Conservation (phyloP, 768 basidiomycete genomes). For the Rhizopogon vinicolor region DNA sequence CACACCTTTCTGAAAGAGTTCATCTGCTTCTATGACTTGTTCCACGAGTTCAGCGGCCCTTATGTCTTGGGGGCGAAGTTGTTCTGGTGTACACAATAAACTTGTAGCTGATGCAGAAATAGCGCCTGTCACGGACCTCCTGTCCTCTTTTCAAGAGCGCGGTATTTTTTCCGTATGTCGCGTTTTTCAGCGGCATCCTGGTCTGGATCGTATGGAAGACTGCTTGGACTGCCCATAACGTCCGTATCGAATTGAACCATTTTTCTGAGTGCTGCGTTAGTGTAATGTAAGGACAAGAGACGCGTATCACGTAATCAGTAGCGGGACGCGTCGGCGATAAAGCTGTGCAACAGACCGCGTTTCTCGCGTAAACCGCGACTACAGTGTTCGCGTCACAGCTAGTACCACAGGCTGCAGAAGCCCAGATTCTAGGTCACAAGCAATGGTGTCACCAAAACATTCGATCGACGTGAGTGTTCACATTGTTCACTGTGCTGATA, state of each 20-base stretch:
- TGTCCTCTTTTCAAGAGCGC: conserved; percentile 55
- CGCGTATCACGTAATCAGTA: conserved; percentile 12
- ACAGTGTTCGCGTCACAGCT: not conserved
- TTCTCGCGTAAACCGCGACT: not conserved
- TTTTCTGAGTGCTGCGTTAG: not conserved
- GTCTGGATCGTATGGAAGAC: conserved; percentile 71
- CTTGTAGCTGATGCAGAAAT: not conserved
- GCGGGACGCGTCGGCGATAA: conserved; percentile 17
- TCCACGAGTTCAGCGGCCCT: conserved; percentile 51
- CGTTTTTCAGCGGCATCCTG: conserved; percentile 82
- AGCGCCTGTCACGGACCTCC: conserved; percentile 44
- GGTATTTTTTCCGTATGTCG: conserved; percentile 67
- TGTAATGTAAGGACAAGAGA: not conserved
- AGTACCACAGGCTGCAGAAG: not conserved
- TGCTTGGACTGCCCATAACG: conserved; percentile 12
- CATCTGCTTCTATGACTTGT: conserved; percentile 54
- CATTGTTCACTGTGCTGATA: not conserved
- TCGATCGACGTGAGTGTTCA: conserved; percentile 26
- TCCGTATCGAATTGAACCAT: conserved; percentile 16
- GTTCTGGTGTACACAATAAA: conserved; percentile 34
- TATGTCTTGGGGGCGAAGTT: conserved; percentile 51
- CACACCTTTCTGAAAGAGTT: conserved; percentile 60
- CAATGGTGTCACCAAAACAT: conserved; percentile 15
- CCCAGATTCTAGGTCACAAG: not conserved
- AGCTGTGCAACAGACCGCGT: conserved; percentile 10